Evolutionary conservation across 805 yeast genomes (phyloP), one percentile per base, ranked within the genome.

Genomic region (Lipomyces mesembrius): DNA sequence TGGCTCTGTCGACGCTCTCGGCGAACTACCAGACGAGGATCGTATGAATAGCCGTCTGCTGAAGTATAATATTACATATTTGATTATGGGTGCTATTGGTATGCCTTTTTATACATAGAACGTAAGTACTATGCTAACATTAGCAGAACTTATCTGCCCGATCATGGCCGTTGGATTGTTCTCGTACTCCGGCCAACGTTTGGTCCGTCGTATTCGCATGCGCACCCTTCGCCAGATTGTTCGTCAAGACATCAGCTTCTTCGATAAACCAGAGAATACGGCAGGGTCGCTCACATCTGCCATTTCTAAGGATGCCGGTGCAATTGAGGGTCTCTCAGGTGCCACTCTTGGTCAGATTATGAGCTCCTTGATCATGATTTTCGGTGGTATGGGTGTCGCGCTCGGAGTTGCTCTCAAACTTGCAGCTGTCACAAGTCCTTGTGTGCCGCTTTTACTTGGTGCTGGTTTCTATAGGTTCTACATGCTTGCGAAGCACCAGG

Each of bases 361-460:
- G 22, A 73, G 73, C 58, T 76, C 77, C 75, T 12, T 77, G 27
- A 77, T 79, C 12, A 78, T 79, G 8, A 65, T 80, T 17, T 62
- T 79, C 61, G 82, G 77, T 53, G 82, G 83, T 58, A 69, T 77
- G 17, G 76, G 79, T 35, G 72, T 80, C 43, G 80, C 80, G 20
- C 73, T 80, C 62, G 76, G 77, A 8, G 75, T 79, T 65, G 76
- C 75, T 53, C 80, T 82, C 81, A 71, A 79, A 49, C 74, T 80
- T 11, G 83, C 82, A 1, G 71, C 80, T 11, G 83, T 80, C 9
- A 79, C 82, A 60, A 72, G 77, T 34, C 80, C 82, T 2, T 73
- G 78, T 35, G 71, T 72, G 14, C 74, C 75, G 3, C 65, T 79
- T n/a, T 69, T 80, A 32, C 74, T 80, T 68, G 80, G 78, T 3